Base-by-base conservation (phyloP, 805 yeast species). In the Blastobotrys muscicola region DNA sequence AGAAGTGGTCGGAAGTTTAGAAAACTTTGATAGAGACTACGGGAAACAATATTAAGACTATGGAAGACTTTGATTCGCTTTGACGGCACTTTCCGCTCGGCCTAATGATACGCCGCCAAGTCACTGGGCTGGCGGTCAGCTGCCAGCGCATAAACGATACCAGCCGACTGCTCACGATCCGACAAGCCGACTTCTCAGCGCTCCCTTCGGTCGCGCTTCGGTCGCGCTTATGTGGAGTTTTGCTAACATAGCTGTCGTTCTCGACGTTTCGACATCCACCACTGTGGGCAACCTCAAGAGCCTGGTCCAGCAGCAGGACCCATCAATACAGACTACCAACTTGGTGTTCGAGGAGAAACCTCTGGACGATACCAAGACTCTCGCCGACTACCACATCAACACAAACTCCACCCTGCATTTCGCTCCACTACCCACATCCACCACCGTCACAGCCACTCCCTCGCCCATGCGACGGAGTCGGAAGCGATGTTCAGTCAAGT, bases 401-500 rank as follows among this genome's bases (percentile, higher is more conserved):
- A 41, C 54, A 29, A 53, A 53, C 41, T 55, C 59, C 38, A 55
- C 57, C 46, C 53, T 60, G 13, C 49, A 54, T 29, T 50, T 57
- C 42, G 49, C 55, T 12, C 32, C 44, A 23, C 23, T 36, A 11
- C 7, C 44, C n/a, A 26, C 36, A 26, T 26, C 29, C 37, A 29
- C 44, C 35, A 32, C 36, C 12, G 45, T 30, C 26, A 56, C 59
- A n/a, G 38, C 52, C n/a, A 45, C 51, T 14, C 36, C 47, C 8
- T 26, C 40, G 29, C 26, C 46, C 20, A 39, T 43, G 12, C 44
- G 47, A 48, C 66, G 64, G 60, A 64, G 68, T 35, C 50, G 58
- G 59, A 68, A 69, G 51, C 60, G 69, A 16, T 74, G 78, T 61
- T 66, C 79, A 15, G 77, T 76, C 60, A 63, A 62, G 29, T 56